These are phyloP conservation scores for Cymodocea nodosa DNA, from an alignment of 116 monocot genomes.

Conservation along the genomic window DNA sequence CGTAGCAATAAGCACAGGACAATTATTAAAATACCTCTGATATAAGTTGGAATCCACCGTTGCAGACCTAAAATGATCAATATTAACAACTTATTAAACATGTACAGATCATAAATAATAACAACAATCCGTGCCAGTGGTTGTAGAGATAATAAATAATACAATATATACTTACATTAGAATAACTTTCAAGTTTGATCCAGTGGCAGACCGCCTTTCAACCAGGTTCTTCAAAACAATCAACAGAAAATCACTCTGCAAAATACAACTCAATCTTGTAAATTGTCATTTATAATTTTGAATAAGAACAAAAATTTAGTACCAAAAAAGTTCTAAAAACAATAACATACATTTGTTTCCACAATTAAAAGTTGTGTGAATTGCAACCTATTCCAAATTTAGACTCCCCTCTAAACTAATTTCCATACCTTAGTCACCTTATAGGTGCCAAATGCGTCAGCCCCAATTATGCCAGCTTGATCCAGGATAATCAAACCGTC, in stretches of 20 bases:
- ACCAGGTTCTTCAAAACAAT: slow-evolving; percentile 72
- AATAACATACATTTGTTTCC: neutral
- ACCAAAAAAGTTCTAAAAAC: neutral
- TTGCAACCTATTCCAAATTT: no score
- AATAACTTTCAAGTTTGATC: slow-evolving; percentile 77
- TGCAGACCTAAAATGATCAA: slow-evolving; percentile 49
- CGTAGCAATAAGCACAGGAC: slow-evolving; percentile 75
- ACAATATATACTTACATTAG: slow-evolving; percentile 49
- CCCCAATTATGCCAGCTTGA: no score
- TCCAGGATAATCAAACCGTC: no score
- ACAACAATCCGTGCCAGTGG: neutral
- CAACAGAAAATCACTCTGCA: slow-evolving; percentile 87
- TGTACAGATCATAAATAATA: neutral
- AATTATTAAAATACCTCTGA: slow-evolving; percentile 69
- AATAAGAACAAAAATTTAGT: neutral
- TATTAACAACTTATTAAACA: slow-evolving; percentile 1
- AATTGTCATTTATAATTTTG: neutral
- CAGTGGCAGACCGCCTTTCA: slow-evolving; percentile 36
- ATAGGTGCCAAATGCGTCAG: no score
- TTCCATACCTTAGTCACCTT: no score
- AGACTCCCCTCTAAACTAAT: no score
- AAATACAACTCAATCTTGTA: slow-evolving; percentile 10
- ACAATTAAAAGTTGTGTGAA: no score
- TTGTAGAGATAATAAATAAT: no score
- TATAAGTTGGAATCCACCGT: slow-evolving; percentile 83